phyloP scores from a whole-genome alignment of 2,329 filamentous ascomycete genomes.

The Trichoderma asperellum region DNA sequence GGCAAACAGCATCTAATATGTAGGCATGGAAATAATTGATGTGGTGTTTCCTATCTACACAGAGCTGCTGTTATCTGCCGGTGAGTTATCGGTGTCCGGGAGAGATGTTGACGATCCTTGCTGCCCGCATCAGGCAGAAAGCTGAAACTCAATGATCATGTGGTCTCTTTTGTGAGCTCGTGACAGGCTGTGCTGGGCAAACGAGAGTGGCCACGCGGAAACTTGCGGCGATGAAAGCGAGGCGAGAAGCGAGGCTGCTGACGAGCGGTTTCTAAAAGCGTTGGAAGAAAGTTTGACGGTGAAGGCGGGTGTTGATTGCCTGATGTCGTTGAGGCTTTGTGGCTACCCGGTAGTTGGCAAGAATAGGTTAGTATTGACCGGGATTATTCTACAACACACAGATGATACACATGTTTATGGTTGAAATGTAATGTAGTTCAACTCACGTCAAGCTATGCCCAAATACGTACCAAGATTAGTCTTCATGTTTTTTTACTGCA shows the following conservation, averaged over 20 bases:
- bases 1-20: background rate
- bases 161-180: background rate
- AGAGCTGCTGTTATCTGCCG: background rate
- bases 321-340: background rate
- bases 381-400: background rate
- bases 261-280: background rate
- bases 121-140: background rate
- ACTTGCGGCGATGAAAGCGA: background rate
- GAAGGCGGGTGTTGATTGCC: background rate
- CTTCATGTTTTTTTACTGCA: background rate
- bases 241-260: background rate
- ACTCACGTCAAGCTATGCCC: background rate
- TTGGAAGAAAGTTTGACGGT: background rate
- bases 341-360: constrained; percentile 1
- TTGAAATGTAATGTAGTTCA: background rate
- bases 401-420: background rate
- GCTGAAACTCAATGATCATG: constrained; percentile 5
- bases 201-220: constrained; percentile 8
- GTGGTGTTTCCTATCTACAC: background rate
- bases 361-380: background rate
- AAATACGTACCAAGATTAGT: background rate
- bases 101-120: background rate
- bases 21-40: background rate
- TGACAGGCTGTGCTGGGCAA: constrained; percentile 4
- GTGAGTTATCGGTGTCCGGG: background rate